Conservation (phyloP, 345 rosid genomes). For the Conringia planisiliqua region DNA sequence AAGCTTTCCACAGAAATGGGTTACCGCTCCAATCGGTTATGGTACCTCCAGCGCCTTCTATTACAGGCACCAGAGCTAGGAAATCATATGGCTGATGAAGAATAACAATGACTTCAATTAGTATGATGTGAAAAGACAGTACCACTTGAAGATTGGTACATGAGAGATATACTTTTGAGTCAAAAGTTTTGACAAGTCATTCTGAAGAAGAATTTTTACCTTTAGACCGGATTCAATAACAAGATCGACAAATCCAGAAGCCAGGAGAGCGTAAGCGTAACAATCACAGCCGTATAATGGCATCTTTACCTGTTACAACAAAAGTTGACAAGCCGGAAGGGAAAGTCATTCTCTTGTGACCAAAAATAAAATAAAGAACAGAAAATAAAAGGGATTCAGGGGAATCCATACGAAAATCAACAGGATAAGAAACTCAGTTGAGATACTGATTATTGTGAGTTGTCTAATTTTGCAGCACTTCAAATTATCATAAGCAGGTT, state of each 20-base stretch:
- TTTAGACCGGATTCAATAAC: constrained; percentile 88
- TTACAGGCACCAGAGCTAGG: constrained; percentile 84
- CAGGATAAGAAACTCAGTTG: neutral
- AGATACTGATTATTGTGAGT: neutral
- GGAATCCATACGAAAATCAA: neutral
- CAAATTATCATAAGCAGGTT: neutral
- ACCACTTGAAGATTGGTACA: constrained; percentile 1
- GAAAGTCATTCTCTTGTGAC: neutral
- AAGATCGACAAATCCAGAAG: constrained; percentile 94
- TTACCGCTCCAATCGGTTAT: constrained; percentile 85
- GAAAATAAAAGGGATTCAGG: constrained; percentile 3
- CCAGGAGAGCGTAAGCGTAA: constrained; percentile 93
- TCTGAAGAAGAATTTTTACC: constrained; percentile 45
- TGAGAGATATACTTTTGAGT: constrained; percentile 5
- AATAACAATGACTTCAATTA: neutral
- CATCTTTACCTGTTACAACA: constrained; percentile 64
- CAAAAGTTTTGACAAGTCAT: neutral
- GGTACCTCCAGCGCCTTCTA: constrained; percentile 87
- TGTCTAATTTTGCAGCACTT: neutral
- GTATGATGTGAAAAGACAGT: neutral
- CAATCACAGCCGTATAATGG: constrained; percentile 97
- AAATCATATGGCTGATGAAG: constrained; percentile 78
- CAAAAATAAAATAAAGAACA: neutral
- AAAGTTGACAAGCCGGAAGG: constrained; percentile 16
- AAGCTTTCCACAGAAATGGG: constrained; percentile 73